phyloP scores from a whole-genome alignment of 352 stramenopile species.

The Pythium rhizo-oryzae region DNA sequence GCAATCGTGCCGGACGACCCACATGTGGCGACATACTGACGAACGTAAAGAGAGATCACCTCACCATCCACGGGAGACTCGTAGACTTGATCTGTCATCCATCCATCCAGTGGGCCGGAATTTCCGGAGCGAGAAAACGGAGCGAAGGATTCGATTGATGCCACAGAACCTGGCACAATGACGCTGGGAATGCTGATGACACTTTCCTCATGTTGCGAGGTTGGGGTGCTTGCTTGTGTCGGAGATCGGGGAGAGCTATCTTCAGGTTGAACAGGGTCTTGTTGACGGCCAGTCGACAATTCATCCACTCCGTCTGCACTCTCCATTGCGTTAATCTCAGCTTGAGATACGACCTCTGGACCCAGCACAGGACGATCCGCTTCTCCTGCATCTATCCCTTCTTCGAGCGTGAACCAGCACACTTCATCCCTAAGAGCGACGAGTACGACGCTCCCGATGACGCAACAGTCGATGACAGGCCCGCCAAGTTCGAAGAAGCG shows the following conservation, averaged over 20 bases:
- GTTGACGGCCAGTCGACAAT: not conserved
- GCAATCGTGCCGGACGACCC: slow-evolving; percentile 42
- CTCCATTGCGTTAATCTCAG: not conserved
- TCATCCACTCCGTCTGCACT: not conserved
- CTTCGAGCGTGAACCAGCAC: slow-evolving; percentile 24
- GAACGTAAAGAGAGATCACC: slow-evolving; percentile 37
- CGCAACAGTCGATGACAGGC: slow-evolving; percentile 48
- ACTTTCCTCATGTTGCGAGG: slow-evolving; percentile 10
- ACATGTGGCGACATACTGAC: slow-evolving; percentile 44
- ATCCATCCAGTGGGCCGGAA: slow-evolving; percentile 21
- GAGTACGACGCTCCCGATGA: slow-evolving; percentile 26
- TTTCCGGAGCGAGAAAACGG: slow-evolving; percentile 21
- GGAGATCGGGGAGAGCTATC: slow-evolving; percentile 13
- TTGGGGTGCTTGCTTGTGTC: not conserved
- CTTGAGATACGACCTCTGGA: not conserved
- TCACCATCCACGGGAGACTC: slow-evolving; percentile 32
- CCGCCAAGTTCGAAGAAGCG: slow-evolving; percentile 66
- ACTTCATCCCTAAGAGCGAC: slow-evolving; percentile 24
- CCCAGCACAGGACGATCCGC: not conserved
- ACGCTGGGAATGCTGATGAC: slow-evolving; percentile 35
- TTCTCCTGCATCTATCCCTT: not conserved
- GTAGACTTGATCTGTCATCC: slow-evolving; percentile 21
- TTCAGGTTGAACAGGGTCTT: slow-evolving; percentile 5
- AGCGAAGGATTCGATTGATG: slow-evolving; percentile 20
- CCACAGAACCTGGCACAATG: slow-evolving; percentile 11